phyloP scores from a whole-genome alignment of 2,329 filamentous ascomycete species.

The Paraphaeosphaeria sporulosa region DNA sequence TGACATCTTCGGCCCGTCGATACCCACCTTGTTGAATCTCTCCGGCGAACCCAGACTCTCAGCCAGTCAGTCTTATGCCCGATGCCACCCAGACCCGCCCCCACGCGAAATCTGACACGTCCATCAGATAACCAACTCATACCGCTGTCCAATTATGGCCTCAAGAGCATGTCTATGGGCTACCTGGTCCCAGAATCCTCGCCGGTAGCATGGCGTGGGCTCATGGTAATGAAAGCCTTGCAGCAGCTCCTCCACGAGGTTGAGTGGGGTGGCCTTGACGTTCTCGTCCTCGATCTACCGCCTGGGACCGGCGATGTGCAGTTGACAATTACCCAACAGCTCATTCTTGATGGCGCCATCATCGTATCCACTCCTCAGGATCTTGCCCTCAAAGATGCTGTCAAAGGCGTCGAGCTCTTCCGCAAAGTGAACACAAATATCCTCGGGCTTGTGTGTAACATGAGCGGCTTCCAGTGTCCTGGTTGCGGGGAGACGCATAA shows the following conservation, averaged over 20 bases:
- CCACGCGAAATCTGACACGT: conserved; percentile 15
- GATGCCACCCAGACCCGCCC: neutral
- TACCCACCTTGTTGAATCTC: conserved; percentile 87
- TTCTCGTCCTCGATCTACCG: conserved; percentile 88
- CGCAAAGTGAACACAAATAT: conserved; percentile 80
- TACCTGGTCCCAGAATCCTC: conserved; percentile 83
- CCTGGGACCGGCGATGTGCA: conserved; percentile 96
- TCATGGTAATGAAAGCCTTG: conserved; percentile 97
- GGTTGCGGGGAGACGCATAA: conserved; percentile 58
- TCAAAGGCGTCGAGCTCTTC: conserved; percentile 94
- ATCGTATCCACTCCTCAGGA: conserved; percentile 95
- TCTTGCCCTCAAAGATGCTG: conserved; percentile 87
- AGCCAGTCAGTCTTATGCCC: conserved; percentile 61
- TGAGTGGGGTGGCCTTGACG: conserved; percentile 87
- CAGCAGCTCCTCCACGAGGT: conserved; percentile 96
- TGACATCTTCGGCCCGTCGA: conserved; percentile 95
- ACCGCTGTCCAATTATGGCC: conserved; percentile 90
- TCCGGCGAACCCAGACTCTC: conserved; percentile 80
- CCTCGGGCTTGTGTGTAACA: conserved; percentile 75
- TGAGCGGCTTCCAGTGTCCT: conserved; percentile 50
- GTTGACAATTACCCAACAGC: conserved; percentile 93
- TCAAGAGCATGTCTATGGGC: conserved; percentile 99
- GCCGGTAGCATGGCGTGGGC: conserved; percentile 91
- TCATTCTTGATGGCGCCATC: conserved; percentile 84
- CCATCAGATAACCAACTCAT: conserved; percentile 76